Conservation (phyloP, 441 rosid species). For the Pelargonium myrrhifolium region DNA sequence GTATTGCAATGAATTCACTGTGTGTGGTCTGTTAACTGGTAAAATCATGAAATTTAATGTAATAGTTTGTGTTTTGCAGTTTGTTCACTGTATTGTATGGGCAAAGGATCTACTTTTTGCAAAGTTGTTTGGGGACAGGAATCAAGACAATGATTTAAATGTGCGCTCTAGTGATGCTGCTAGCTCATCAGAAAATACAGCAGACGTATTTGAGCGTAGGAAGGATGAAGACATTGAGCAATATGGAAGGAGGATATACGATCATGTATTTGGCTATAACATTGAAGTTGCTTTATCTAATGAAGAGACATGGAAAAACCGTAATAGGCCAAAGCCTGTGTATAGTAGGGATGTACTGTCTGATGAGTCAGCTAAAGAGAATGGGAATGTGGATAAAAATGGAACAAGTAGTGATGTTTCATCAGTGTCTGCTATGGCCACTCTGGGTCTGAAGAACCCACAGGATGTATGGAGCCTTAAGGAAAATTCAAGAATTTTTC, state of each 20-base stretch:
- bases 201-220: constrained; percentile 61
- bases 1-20: constrained; percentile 27
- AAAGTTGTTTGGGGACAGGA: constrained; percentile 90
- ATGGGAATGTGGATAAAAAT: constrained; percentile 49
- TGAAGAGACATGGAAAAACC: constrained; percentile 92
- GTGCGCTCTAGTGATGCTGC: constrained; percentile 67
- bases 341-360: constrained; percentile 58
- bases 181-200: constrained; percentile 50
- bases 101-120: constrained; percentile 95
- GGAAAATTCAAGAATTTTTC: constrained; percentile 72
- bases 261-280: constrained; percentile 94
- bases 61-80: constrained; percentile 40
- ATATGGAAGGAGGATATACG: constrained; percentile 87
- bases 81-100: constrained; percentile 99
- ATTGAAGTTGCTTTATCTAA: constrained; percentile 81
- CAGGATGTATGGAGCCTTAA: constrained; percentile 84
- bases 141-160: constrained; percentile 89
- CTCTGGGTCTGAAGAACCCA: constrained; percentile 87
- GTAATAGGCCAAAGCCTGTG: constrained; percentile 67
- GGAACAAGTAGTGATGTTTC: constrained; percentile 32
- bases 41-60: constrained; percentile 14
- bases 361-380: constrained; percentile 40
- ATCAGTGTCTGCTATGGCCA: constrained; percentile 63
- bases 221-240: constrained; percentile 66
- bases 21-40: background rate